Evolutionary conservation across 768 basidiomycete species (phyloP), one percentile per base, ranked within the genome.

Genomic region (Nidularia sp.): DNA sequence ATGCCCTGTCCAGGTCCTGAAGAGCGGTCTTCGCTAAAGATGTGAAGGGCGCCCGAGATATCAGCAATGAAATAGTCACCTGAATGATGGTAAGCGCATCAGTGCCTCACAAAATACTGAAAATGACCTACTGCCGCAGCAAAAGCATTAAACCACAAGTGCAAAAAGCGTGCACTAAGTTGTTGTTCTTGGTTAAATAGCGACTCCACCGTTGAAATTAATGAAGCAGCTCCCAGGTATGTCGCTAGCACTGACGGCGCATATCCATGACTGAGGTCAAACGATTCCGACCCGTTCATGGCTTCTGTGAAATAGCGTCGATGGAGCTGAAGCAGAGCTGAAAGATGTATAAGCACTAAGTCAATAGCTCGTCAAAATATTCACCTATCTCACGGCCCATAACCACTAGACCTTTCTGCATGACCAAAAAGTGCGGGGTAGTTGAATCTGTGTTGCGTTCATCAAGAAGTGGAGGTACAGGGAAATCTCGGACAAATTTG

Each of bases 101-200:
- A 25, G 9, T 9, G 9, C 4, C 15, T 31, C 34, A 29, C 13
- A 12, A 22, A 48, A 45, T 42, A 31, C 55, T 47, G 13, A n/a
- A 57, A 41, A 12, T 34, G n/a, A 6, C 84, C 66, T 62, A 86
- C 86, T 53, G 83, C 83, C 6, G 84, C 84, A 43, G 86, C 86
- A 62, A 86, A 87, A 15, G 80, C 73, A 60, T 89, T 86, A 53
- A 85, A 84, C 87, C 88, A 90, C 59, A 86, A 81, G 62, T 82
- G 79, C 65, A 86, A 75, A 57, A 86, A 85, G 32, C 88, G 76
- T 48, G 77, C 77, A 55, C 80, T 81, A 47, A 88, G 65, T 56
- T 83, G 78, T 6, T 81, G 77, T 61, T 86, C 80, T 54, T 78
- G 73, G 36, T 77, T 69, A 62, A 79, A 84, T 22, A 88, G 66